These are phyloP conservation scores for Eutypa lata DNA, from an alignment of 2,329 filamentous ascomycete species.

Conservation along the genomic window DNA sequence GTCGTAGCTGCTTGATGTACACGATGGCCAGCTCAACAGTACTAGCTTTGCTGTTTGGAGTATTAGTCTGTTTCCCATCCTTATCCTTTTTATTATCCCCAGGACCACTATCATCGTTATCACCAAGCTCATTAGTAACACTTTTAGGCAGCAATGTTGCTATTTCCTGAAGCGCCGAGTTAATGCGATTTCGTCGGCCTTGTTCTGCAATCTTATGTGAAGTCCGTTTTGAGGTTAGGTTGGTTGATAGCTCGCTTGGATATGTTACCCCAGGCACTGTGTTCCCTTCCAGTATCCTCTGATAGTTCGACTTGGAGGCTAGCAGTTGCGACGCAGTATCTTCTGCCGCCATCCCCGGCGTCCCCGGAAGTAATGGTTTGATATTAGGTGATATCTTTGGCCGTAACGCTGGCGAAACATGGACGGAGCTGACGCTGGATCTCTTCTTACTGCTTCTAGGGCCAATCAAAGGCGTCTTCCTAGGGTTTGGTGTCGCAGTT, in stretches of 20 bases:
- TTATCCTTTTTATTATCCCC: slow-evolving; percentile 42
- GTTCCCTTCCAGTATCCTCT: slow-evolving; percentile 93
- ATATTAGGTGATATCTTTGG: slow-evolving; percentile 93
- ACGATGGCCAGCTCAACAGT: slow-evolving; percentile 97
- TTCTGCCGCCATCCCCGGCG: slow-evolving; percentile 49
- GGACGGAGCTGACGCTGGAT: slow-evolving; percentile 65
- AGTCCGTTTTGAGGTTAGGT: slow-evolving; percentile 91
- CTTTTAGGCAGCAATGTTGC: slow-evolving; percentile 74
- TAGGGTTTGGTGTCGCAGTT: slow-evolving; percentile 32
- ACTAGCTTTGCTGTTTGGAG: slow-evolving; percentile 85
- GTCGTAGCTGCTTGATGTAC: slow-evolving; percentile 83
- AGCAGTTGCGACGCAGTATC: slow-evolving; percentile 70
- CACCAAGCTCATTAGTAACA: slow-evolving; percentile 40
- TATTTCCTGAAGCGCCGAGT: slow-evolving; percentile 88
- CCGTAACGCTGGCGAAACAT: slow-evolving; percentile 81
- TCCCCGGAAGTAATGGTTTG: slow-evolving; percentile 77
- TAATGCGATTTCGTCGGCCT: slow-evolving; percentile 91
- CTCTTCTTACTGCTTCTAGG: slow-evolving; percentile 66
- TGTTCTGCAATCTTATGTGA: slow-evolving; percentile 98
- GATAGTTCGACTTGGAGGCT: slow-evolving; percentile 95
- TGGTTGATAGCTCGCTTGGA: slow-evolving; percentile 85
- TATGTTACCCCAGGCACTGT: slow-evolving; percentile 87
- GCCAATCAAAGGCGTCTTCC: slow-evolving; percentile 55
- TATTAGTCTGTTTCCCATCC: slow-evolving; percentile 39
- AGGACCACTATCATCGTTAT: slow-evolving; percentile 41